Conservation (phyloP, 768 basidiomycete species). For the Mycena olivaceomarginata region DNA sequence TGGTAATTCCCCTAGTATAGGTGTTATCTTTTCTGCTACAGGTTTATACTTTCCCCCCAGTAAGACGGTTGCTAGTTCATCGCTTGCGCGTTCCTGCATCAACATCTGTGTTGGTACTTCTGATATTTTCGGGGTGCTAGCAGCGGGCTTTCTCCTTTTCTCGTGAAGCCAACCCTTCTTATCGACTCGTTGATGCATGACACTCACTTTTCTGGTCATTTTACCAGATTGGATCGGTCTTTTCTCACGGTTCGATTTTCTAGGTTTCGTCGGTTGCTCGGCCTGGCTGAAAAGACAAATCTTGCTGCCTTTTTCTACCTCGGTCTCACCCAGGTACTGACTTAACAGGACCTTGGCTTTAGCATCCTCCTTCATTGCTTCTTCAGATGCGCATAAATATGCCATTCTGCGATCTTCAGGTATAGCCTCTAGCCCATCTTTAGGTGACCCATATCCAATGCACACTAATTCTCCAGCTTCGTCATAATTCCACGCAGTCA, state of each 20-base stretch:
- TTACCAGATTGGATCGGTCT: no score
- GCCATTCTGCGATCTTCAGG: neutral
- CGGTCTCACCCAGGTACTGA: neutral
- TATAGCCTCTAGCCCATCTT: neutral
- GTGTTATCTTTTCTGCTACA: no score
- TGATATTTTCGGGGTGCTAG: no score
- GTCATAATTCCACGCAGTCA: conserved; percentile 3
- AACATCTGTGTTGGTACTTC: neutral
- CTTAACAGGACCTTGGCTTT: neutral
- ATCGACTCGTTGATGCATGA: no score
- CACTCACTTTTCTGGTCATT: no score
- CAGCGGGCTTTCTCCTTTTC: no score
- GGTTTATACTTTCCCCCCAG: no score
- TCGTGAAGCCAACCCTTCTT: no score
- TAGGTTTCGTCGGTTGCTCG: neutral
- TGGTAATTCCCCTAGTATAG: no score
- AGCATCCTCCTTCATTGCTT: neutral
- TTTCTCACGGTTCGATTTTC: neutral
- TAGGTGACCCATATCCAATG: neutral
- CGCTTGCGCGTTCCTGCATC: no score
- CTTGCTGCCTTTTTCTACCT: neutral
- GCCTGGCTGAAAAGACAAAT: neutral
- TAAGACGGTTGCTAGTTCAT: no score
- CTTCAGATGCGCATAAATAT: conserved; percentile 1
- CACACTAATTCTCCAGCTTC: neutral